phyloP scores from a whole-genome alignment of 208 protist genomes.

The Leishmania turanica region DNA sequence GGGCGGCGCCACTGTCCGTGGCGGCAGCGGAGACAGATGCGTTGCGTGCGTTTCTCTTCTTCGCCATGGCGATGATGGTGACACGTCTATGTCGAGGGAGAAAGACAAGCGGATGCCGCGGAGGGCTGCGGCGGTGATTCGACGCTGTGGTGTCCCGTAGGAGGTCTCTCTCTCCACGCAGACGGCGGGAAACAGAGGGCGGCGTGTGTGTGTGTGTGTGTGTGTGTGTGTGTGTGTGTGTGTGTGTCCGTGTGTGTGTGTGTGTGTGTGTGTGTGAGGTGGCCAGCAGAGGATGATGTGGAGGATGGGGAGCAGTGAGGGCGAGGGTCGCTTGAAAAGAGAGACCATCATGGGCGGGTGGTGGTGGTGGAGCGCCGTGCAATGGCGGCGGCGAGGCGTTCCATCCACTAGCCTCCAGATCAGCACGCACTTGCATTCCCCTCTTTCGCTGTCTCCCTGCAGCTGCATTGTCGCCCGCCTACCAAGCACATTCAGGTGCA shows the following conservation, averaged over 20 bases:
- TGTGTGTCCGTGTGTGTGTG: no score
- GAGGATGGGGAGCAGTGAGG: not conserved
- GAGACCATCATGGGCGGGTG: not conserved
- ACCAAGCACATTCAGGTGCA: no score
- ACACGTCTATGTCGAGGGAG: not conserved
- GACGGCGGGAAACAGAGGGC: not conserved
- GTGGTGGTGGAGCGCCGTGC: not conserved
- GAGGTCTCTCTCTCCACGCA: not conserved
- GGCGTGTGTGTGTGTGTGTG: not conserved
- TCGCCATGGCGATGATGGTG: slow-evolving; percentile 23
- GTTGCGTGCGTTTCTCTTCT: slow-evolving; percentile 21
- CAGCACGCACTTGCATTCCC: no score
- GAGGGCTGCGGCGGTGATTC: not conserved
- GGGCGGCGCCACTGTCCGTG: slow-evolving; percentile 2
- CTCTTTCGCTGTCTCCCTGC: no score
- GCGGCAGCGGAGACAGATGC: not conserved
- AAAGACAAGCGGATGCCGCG: not conserved
- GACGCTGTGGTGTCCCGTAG: not conserved
- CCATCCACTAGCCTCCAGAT: not conserved
- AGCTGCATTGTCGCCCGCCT: no score
- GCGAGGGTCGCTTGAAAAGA: not conserved
- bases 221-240: no score
- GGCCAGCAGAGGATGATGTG: not conserved
- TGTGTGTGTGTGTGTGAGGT: not conserved
- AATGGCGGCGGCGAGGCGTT: not conserved